Percentiles rank a stretch among this genome's conserved stretches.
These are phyloP conservation scores for Eudorina sp. DNA, from an alignment of 139 green algal species.

Conservation along the genomic window DNA sequence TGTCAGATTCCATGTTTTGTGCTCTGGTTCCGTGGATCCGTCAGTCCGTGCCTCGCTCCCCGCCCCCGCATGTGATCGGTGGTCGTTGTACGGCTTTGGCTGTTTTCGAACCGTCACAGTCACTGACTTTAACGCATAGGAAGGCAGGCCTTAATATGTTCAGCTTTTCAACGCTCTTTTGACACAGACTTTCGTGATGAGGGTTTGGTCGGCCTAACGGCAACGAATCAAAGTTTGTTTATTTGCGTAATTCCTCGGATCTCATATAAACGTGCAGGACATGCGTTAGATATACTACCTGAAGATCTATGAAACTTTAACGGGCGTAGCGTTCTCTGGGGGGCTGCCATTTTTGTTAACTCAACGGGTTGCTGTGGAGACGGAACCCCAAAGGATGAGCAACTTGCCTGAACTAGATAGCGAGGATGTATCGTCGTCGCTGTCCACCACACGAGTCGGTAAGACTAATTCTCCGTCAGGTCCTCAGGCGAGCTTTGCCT, in stretches of 20 bases:
- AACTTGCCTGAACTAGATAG: neutral
- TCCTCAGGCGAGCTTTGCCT: neutral
- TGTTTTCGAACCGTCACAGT: no score
- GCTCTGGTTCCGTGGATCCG: no score
- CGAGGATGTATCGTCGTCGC: neutral
- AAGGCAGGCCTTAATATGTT: no score
- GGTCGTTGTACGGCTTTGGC: no score
- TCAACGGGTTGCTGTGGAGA: neutral
- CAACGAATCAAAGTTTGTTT: neutral
- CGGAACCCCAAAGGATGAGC: neutral
- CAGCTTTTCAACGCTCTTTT: no score
- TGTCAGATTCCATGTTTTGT: no score
- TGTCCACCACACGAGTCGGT: constrained; percentile 29
- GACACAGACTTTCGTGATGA: no score
- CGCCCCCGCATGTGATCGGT: no score
- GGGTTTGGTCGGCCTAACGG: neutral
- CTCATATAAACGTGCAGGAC: neutral
- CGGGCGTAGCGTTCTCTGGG: neutral
- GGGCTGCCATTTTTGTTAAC: neutral
- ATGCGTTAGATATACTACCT: neutral
- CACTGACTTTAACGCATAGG: no score
- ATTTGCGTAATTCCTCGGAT: neutral
- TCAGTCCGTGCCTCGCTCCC: no score
- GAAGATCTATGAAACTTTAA: neutral
- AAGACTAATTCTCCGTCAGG: neutral